Conservation (phyloP, 2,329 filamentous ascomycete genomes). For the Neonectria hederae region DNA sequence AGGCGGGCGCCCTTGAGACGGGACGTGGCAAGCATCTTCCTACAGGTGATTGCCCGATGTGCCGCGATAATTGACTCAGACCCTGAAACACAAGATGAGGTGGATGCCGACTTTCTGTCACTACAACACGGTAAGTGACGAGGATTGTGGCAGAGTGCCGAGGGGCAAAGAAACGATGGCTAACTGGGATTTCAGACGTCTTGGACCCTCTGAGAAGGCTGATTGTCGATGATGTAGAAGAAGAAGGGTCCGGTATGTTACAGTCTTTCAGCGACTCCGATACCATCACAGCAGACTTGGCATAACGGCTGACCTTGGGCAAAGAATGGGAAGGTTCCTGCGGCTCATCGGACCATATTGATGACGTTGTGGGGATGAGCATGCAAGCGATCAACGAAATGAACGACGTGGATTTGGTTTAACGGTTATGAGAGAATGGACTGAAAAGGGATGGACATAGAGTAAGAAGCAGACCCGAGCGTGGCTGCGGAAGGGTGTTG, state of each 20-base stretch:
- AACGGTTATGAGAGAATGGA: constrained; percentile 18
- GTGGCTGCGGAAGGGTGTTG: constrained; percentile 7
- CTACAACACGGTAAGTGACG: constrained; percentile 42
- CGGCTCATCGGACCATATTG: constrained; percentile 64
- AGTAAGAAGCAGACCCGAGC: constrained; percentile 7
- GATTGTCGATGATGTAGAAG: constrained; percentile 66
- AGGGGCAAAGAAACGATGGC: neutral
- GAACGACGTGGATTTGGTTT: constrained; percentile 47
- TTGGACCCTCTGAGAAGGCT: constrained; percentile 61
- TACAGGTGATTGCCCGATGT: constrained; percentile 56
- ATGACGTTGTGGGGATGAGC: constrained; percentile 58
- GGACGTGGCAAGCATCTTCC: constrained; percentile 54
- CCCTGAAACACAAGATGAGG: constrained; percentile 45
- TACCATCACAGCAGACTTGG: constrained; percentile 39
- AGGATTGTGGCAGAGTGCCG: too few species aligned
- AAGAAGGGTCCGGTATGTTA: constrained; percentile 67
- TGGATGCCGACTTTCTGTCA: constrained; percentile 41
- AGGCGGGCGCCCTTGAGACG: constrained; percentile 53
- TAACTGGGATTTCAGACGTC: constrained; percentile 47
- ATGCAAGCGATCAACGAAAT: constrained; percentile 54
- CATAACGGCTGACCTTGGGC: constrained; percentile 37
- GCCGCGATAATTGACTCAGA: constrained; percentile 50
- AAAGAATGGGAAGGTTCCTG: constrained; percentile 66
- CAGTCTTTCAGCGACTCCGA: constrained; percentile 41
- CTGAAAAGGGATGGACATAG: constrained; percentile 10